Percentiles rank a stretch among this genome's conserved stretches.
Conservation (phyloP, 1,284 basidiomycete genomes). For the Boletus hoseneyae region DNA sequence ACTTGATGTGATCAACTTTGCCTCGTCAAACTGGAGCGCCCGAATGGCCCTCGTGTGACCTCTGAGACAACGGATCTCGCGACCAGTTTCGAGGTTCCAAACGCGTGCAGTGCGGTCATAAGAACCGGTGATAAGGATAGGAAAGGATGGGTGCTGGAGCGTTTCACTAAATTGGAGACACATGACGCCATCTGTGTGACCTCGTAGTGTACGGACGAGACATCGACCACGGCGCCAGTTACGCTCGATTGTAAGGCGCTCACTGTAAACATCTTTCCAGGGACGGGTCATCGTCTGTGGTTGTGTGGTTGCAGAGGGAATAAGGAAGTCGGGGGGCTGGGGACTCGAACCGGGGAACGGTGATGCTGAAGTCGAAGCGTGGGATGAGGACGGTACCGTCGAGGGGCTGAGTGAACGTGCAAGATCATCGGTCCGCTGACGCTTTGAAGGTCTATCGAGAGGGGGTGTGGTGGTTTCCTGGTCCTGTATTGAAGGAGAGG, state of each 20-base stretch:
- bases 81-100: conserved; percentile 95
- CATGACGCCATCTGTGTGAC: conserved; percentile 97
- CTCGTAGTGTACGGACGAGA: conserved; percentile 80
- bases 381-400: neutral
- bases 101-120: conserved; percentile 95
- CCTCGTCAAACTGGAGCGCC: conserved; percentile 94
- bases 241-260: conserved; percentile 90
- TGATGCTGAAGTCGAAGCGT: conserved; percentile 16
- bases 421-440: conserved; percentile 40
- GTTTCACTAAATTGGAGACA: conserved; percentile 95
- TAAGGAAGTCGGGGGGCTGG: conserved; percentile 19
- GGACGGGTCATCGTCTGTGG: conserved; percentile 63
- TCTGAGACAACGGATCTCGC: conserved; percentile 77
- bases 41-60: conserved; percentile 93
- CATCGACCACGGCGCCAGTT: conserved; percentile 97
- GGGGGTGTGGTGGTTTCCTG: conserved; percentile 30
- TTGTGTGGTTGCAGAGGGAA: conserved; percentile 4
- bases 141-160: conserved; percentile 81
- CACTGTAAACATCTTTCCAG: conserved; percentile 99
- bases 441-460: conserved; percentile 45
- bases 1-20: conserved; percentile 92
- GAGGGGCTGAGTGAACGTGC: neutral
- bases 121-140: conserved; percentile 95
- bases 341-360: conserved; percentile 12
- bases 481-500: conserved; percentile 38